Evolutionary conservation across 1,284 basidiomycete genomes (phyloP), one percentile per base, ranked within the genome.

Genomic region (Ceratorhiza oryzae-sativae): DNA sequence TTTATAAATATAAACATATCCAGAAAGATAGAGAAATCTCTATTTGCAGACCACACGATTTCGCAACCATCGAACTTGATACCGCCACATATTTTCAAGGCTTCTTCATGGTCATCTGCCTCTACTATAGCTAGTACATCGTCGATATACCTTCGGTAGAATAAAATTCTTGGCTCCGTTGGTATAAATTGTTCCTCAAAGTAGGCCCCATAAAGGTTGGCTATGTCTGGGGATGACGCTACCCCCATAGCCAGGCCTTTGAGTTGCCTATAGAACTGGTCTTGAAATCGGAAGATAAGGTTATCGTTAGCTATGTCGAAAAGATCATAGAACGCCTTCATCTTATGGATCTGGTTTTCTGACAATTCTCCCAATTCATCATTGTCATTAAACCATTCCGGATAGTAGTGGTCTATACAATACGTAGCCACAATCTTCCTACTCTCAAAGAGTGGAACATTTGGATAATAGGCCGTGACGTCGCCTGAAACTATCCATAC

Each of bases 71-170:
- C 76, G 70, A 79, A 77, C 32, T 75, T 27, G 0, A 82, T 46
- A 6, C 13, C 42, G 8, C 59, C 39, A 0, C 73, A 39, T 23
- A 75, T 55, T 3, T 34, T 12, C 25, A 79, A 9, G 0, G 78
- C 80, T 49, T 79, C 76, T 3, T 74, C 42, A 62, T 75, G 75
- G 36, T 75, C 75, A 0, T 60, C 9, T 4, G 79, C 80, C 45
- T 78, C 78, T 0, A 82, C 77, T 8, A 83, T 60, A 0, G 73
- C 77, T 18, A 81, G 72, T 60, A 76, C 75, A 70, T 83, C 81
- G 73, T 83, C 81, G 73, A 83, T 81, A 72, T 80, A 83, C 2
- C 81, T 68, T 0, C 80, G 78, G 72, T 82, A 82, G 71, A 81
- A 81, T 0, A 75, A 65, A 41, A 81, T 58, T n/a, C 72, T 13